Evolutionary conservation across 164 flowering plant species (phyloP).

Genomic region (Buxus sempervirens): DNA sequence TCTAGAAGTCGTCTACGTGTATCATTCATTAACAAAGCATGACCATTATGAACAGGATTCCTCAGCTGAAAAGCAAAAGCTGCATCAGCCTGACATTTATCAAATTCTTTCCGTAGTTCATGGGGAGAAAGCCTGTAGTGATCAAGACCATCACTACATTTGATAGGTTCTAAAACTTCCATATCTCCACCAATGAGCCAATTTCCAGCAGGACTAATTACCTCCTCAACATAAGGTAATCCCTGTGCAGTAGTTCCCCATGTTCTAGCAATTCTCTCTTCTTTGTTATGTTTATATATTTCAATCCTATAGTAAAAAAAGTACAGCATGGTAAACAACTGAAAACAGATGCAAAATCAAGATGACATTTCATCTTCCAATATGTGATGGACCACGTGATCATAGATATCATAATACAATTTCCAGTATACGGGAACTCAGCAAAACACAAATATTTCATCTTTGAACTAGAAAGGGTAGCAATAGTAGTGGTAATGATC

Average conservation of each 20-base stretch:
- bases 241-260: slow-evolving; percentile 96
- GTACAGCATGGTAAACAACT: background rate
- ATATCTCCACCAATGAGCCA: slow-evolving; percentile 96
- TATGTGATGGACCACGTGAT: no score
- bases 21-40: slow-evolving; percentile 93
- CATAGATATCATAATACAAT: no score
- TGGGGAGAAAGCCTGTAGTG: slow-evolving; percentile 87
- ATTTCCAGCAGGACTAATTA: slow-evolving; percentile 72
- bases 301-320: slow-evolving; percentile 54
- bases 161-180: slow-evolving; percentile 77
- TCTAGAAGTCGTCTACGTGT: slow-evolving; percentile 77
- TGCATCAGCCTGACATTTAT: slow-evolving; percentile 87
- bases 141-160: slow-evolving; percentile 94
- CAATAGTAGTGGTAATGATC: background rate
- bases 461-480: background rate
- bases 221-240: slow-evolving; percentile 92
- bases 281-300: slow-evolving; percentile 93
- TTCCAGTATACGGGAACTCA: no score
- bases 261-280: slow-evolving; percentile 93
- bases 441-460: background rate
- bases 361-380: no score
- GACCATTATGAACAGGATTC: slow-evolving; percentile 96
- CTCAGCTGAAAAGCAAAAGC: slow-evolving; percentile 96
- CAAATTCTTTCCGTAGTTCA: slow-evolving; percentile 78
- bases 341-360: background rate